A percentile compares a stretch with the other conserved stretches of the same genome.
Conservation (phyloP, 2,329 filamentous ascomycete genomes). For the Phyllachora maydis region DNA sequence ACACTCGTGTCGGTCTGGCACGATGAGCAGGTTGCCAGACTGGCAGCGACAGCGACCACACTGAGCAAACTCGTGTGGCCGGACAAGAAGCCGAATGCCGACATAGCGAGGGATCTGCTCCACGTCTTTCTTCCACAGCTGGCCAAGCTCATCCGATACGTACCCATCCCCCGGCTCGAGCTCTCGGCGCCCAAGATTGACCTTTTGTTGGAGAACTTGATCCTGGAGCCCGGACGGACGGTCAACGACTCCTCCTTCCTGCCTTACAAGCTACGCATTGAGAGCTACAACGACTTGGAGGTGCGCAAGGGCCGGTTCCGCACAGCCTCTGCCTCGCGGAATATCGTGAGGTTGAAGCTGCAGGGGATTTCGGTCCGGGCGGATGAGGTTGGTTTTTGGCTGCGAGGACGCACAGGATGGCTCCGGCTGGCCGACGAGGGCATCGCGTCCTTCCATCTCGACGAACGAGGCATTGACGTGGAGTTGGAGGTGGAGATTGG, state of each 20-base stretch:
- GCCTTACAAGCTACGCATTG: slow-evolving; percentile 61
- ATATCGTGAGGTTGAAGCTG: slow-evolving; percentile 56
- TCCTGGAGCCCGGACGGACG: slow-evolving; percentile 71
- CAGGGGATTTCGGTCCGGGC: slow-evolving; percentile 70
- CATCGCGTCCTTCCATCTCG: slow-evolving; percentile 67
- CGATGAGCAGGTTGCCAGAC: slow-evolving; percentile 51
- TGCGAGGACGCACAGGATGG: slow-evolving; percentile 58
- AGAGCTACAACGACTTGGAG: slow-evolving; percentile 73
- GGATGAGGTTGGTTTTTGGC: slow-evolving; percentile 77
- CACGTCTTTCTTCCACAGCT: slow-evolving; percentile 66
- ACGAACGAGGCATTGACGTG: slow-evolving; percentile 73
- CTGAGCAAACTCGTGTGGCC: slow-evolving; percentile 49
- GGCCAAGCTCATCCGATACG: slow-evolving; percentile 60
- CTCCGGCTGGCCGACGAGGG: slow-evolving; percentile 63
- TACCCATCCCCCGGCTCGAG: slow-evolving; percentile 83
- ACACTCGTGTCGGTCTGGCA: slow-evolving; percentile 48
- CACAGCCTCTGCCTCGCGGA: slow-evolving; percentile 45
- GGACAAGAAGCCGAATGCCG: slow-evolving; percentile 41
- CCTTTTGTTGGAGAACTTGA: slow-evolving; percentile 72
- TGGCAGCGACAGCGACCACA: slow-evolving; percentile 44
- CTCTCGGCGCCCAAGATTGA: slow-evolving; percentile 68
- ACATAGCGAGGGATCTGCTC: slow-evolving; percentile 54
- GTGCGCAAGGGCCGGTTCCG: slow-evolving; percentile 57
- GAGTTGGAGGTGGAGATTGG: slow-evolving; percentile 70
- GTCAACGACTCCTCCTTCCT: slow-evolving; percentile 78